Conservation (phyloP, 164 flowering plant genomes). For the Hamamelis virginiana region DNA sequence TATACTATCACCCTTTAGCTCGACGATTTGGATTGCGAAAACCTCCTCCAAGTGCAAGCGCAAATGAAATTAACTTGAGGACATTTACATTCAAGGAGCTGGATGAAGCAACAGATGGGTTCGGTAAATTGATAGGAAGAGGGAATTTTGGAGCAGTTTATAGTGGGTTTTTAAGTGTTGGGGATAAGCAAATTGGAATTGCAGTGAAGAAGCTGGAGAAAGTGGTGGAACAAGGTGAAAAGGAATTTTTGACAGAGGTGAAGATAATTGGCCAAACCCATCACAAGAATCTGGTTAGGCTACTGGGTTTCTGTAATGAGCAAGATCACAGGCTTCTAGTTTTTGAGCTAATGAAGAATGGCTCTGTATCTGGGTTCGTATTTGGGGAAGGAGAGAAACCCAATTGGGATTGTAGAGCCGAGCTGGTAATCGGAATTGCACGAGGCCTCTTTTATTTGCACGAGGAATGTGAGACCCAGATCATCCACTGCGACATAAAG, state of each 20-base stretch:
- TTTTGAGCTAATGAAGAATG: slow-evolving; percentile 25
- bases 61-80: slow-evolving; percentile 15
- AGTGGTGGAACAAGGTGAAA: slow-evolving; percentile 22
- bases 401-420: slow-evolving; percentile 23
- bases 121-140: slow-evolving; percentile 19
- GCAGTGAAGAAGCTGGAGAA: slow-evolving; percentile 32
- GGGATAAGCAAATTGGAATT: slow-evolving; percentile 17
- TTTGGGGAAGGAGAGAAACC: slow-evolving; percentile 21
- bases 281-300: slow-evolving; percentile 28
- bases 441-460: slow-evolving; percentile 24
- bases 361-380: slow-evolving; percentile 19
- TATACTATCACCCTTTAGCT: slow-evolving; percentile 17
- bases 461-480: slow-evolving; percentile 23
- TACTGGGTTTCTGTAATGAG: slow-evolving; percentile 23
- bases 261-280: slow-evolving; percentile 29
- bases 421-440: slow-evolving; percentile 23
- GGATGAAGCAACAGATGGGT: slow-evolving; percentile 28
- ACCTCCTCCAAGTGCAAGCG: background rate
- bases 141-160: slow-evolving; percentile 34
- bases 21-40: background rate
- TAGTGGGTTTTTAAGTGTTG: slow-evolving; percentile 15
- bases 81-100: slow-evolving; percentile 26
- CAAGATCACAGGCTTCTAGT: slow-evolving; percentile 19
- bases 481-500: slow-evolving; percentile 32
- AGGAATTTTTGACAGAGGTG: slow-evolving; percentile 31